Base-by-base conservation (phyloP, 192 early-diverging fungal species). In the Martensiomyces pterosporus region DNA sequence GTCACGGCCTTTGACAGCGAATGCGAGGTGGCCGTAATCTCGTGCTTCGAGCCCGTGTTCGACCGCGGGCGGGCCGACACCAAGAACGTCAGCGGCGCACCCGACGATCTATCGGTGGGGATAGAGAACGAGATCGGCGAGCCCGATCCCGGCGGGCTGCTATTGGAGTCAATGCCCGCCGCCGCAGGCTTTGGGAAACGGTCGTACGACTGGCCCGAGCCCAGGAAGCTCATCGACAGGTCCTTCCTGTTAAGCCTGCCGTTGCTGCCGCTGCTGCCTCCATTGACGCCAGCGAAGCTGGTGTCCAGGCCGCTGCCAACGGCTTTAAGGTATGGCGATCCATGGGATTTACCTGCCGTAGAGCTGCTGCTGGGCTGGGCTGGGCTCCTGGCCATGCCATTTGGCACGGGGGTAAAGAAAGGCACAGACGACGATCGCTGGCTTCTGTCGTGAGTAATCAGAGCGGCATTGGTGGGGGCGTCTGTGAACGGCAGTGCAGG, bases 341-440 rank as follows among this genome's bases (percentile, higher is more conserved):
- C 16, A 37, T 15, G 4, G 52, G 48, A 38, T 47, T 64, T 19
- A 43, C 43, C 12, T 37, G 32, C 5, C 17, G 29, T 19, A 36
- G 54, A 3, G 35, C n/a, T n/a, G n/a, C n/a, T n/a, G n/a, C n/a
- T n/a, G n/a, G n/a, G n/a, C n/a, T n/a, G n/a, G n/a, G n/a, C n/a
- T n/a, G n/a, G n/a, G n/a, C n/a, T n/a, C n/a, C n/a, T n/a, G n/a
- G 6, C 6, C 5, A 12, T 12, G 5, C 6, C 29, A 32, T 32
- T 32, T 32, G 55, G 53, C 6, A 73, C 45, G 10, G 63, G 63
- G 9, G 54, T 57, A 35, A 73, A 37, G 29, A 58, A 66, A 14
- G 70, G 70, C 41, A 73, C 70, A 15, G 70, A 73, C 21, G 70
- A 62, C 39, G 70, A 73, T 39, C 70, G 70, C 29, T 73, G 70